phyloP scores from a whole-genome alignment of 2,329 filamentous ascomycete species.

The Fusarium devonianum region DNA sequence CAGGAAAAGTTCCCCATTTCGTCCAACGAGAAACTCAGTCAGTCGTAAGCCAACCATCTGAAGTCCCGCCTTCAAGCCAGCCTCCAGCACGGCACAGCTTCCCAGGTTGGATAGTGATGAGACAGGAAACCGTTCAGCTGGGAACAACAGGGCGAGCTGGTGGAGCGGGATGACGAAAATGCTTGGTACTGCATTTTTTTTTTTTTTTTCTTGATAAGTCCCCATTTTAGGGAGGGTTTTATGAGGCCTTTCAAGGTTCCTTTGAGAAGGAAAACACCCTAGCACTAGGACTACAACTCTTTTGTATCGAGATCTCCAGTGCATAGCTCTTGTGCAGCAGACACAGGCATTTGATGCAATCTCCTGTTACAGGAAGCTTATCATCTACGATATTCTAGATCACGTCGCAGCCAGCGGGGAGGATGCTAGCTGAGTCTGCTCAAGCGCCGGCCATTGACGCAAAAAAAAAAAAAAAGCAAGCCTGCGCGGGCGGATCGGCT shows the following conservation, averaged over 20 bases:
- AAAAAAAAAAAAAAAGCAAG: conserved; percentile 1
- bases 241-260: too few relatives aligned
- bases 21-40: too few relatives aligned
- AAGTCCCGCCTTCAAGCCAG: conserved; percentile 23
- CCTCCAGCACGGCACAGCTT: conserved; percentile 21
- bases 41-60: conserved; percentile 5
- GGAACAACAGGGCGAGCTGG: conserved; percentile 2
- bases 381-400: conserved; percentile 27
- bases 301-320: conserved; percentile 5
- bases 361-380: conserved; percentile 14
- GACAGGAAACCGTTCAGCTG: conserved; percentile 15
- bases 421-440: too few relatives aligned
- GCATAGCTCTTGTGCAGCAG: conserved; percentile 8
- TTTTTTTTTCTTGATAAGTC: background rate
- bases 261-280: too few relatives aligned
- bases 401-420: conserved; percentile 27
- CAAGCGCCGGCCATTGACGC: conserved; percentile 1
- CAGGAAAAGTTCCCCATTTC: conserved; percentile 6
- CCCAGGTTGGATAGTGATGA: conserved; percentile 12
- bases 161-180: conserved; percentile 4
- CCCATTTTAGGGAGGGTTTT: too few relatives aligned
- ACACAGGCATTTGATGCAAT: conserved; percentile 23
- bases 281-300: too few relatives aligned
- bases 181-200: background rate
- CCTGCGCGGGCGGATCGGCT: conserved; percentile 14